A percentile compares a stretch with the other conserved stretches of the same genome.
These are phyloP conservation scores for Poa annua DNA, from an alignment of 176 grass and related monocot genomes.

Conservation along the genomic window DNA sequence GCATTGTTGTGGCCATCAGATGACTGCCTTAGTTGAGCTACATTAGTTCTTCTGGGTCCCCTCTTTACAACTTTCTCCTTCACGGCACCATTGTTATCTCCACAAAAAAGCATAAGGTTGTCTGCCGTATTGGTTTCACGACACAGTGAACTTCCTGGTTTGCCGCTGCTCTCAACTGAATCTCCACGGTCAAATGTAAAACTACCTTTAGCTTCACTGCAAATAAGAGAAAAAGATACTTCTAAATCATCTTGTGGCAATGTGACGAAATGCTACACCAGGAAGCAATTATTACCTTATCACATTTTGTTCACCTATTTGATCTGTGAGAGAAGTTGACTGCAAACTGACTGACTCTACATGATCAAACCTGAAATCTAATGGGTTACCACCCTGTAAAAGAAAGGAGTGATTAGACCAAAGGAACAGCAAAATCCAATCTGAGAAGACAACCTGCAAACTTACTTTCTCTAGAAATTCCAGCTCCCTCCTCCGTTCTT, in stretches of 20 bases:
- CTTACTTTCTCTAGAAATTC: slow-evolving; percentile 94
- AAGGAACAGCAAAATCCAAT: slow-evolving; percentile 29
- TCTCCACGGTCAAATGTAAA: slow-evolving; percentile 72
- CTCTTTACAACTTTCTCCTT: slow-evolving; percentile 62
- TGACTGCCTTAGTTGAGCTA: slow-evolving; percentile 51
- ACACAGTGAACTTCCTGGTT: slow-evolving; percentile 57
- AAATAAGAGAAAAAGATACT: slow-evolving; percentile 33
- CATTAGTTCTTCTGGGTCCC: slow-evolving; percentile 65
- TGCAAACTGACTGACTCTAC: slow-evolving; percentile 73
- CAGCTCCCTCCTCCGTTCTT: slow-evolving; percentile 75
- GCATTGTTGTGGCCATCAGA: slow-evolving; percentile 54
- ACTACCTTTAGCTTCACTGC: slow-evolving; percentile 87
- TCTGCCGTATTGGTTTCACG: slow-evolving; percentile 73
- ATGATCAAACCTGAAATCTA: slow-evolving; percentile 90
- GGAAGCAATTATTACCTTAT: slow-evolving; percentile 57
- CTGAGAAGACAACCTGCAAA: background rate
- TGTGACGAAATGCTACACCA: slow-evolving; percentile 23
- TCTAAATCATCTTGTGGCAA: slow-evolving; percentile 31
- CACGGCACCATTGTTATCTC: slow-evolving; percentile 55
- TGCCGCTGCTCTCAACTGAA: slow-evolving; percentile 81
- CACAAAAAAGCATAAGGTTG: slow-evolving; percentile 83
- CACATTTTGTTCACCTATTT: slow-evolving; percentile 59
- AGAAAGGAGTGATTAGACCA: slow-evolving; percentile 41
- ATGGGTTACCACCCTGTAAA: slow-evolving; percentile 88
- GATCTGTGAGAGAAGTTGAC: slow-evolving; percentile 82